These are phyloP conservation scores for Candida succiphila DNA, from an alignment of 805 yeast species.

Conservation along the genomic window DNA sequence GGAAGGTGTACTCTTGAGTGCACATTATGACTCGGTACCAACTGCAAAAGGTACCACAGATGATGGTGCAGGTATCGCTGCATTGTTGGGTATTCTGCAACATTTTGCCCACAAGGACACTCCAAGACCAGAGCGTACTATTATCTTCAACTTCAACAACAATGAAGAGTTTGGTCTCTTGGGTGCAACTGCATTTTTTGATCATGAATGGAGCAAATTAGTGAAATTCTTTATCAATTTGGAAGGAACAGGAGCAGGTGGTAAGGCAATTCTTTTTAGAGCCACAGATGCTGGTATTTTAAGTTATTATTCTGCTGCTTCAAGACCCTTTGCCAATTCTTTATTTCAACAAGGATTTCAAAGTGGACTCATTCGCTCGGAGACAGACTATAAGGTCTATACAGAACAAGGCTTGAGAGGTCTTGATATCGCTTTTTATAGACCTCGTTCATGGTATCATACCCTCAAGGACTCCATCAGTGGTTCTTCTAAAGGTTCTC, in stretches of 20 bases:
- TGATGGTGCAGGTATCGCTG: constrained; percentile 83
- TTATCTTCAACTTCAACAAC: constrained; percentile 79
- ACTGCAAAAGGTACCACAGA: constrained; percentile 84
- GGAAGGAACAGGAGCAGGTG: constrained; percentile 93
- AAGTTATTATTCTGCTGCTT: constrained; percentile 42
- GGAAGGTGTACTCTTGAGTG: constrained; percentile 66
- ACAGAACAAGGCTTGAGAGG: constrained; percentile 64
- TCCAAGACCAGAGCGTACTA: constrained; percentile 55
- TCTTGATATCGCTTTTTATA: constrained; percentile 81
- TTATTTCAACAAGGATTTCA: constrained; percentile 80
- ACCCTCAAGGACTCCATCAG: constrained; percentile 63
- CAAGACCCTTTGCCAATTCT: constrained; percentile 70
- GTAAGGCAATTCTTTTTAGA: constrained; percentile 72
- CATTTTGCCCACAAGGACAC: constrained; percentile 25
- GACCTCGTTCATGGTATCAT: constrained; percentile 78
- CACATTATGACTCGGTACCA: constrained; percentile 88
- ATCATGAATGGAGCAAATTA: constrained; percentile 61
- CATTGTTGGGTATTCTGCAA: constrained; percentile 62
- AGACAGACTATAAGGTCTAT: constrained; percentile 80
- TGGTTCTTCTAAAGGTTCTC: constrained; percentile 53
- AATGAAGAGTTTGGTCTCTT: constrained; percentile 82
- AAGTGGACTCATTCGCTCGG: constrained; percentile 59
- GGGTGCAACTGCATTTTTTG: constrained; percentile 68
- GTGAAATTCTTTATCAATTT: constrained; percentile 64
- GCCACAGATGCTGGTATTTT: constrained; percentile 73